A percentile compares a stretch with the other conserved stretches of the same genome.
Conservation (phyloP, 1,139 yeast species). For the Fermentozyma sake region DNA sequence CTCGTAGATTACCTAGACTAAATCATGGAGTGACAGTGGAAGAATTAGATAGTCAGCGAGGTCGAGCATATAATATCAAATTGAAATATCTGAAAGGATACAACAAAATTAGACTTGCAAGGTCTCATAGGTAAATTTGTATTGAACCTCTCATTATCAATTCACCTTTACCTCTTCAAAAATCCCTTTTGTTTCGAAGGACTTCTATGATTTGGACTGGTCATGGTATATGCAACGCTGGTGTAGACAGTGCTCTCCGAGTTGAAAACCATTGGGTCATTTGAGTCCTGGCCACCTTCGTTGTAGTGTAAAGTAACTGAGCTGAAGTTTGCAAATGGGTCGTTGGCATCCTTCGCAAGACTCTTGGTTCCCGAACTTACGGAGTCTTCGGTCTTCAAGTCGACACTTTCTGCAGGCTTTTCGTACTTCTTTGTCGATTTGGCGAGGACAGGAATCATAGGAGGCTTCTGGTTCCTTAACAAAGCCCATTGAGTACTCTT, state of each 20-base stretch:
- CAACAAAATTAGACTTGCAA: too few species aligned
- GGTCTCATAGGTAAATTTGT: too few species aligned
- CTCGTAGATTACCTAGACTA: too few species aligned
- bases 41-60: too few species aligned
- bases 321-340: constrained; percentile 85
- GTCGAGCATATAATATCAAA: too few species aligned
- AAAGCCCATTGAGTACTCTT: constrained; percentile 94
- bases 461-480: constrained; percentile 86
- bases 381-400: constrained; percentile 7
- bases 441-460: constrained; percentile 85
- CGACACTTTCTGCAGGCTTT: constrained; percentile 22
- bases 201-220: constrained; percentile 19
- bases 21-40: too few species aligned
- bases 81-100: too few species aligned
- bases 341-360: constrained; percentile 30
- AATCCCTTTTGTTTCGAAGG: constrained; percentile 34
- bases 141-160: too few species aligned
- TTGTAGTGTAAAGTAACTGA: constrained; percentile 86
- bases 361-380: constrained; percentile 8
- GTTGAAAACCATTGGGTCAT: constrained; percentile 37
- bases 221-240: constrained; percentile 62
- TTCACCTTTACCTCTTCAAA: constrained; percentile 19
- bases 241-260: constrained; percentile 52
- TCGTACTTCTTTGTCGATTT: constrained; percentile 35
- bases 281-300: constrained; percentile 23